A percentile compares a stretch with the other conserved stretches of the same genome.
Conservation (phyloP, 106 monocot species). For the Dendrobium officinale region DNA sequence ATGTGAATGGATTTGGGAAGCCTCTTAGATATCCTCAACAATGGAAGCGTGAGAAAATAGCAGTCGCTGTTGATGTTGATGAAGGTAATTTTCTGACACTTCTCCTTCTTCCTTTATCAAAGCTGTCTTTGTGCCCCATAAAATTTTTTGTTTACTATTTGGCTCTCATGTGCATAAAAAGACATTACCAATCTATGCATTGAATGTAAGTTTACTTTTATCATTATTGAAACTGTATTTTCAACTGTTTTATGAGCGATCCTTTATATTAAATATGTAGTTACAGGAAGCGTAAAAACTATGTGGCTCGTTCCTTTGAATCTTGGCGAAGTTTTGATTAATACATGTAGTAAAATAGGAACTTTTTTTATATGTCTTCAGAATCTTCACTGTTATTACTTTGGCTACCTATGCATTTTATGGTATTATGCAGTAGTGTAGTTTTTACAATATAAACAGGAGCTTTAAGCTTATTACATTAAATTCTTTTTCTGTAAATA, state of each 20-base stretch:
- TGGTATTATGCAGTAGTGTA: background rate
- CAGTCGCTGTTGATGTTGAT: slow-evolving; percentile 8
- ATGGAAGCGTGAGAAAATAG: background rate
- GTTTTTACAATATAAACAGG: background rate
- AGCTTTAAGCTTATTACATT: background rate
- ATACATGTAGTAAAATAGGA: background rate
- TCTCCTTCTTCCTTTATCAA: background rate
- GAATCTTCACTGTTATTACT: background rate
- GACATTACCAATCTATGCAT: background rate
- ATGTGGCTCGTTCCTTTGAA: background rate
- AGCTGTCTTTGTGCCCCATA: background rate
- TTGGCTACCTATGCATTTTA: background rate
- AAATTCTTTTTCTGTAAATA: background rate
- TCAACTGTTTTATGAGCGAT: background rate
- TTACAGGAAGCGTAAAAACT: background rate
- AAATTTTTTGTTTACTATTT: background rate
- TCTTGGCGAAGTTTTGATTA: background rate
- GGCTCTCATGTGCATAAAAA: background rate
- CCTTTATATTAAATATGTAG: background rate
- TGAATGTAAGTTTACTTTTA: background rate
- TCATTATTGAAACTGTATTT: background rate
- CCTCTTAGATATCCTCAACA: slow-evolving; percentile 1
- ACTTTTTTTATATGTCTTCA: background rate
- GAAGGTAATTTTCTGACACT: background rate
- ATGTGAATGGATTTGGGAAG: background rate